Conservation (phyloP, 805 yeast genomes). For the Starmerella geochares region DNA sequence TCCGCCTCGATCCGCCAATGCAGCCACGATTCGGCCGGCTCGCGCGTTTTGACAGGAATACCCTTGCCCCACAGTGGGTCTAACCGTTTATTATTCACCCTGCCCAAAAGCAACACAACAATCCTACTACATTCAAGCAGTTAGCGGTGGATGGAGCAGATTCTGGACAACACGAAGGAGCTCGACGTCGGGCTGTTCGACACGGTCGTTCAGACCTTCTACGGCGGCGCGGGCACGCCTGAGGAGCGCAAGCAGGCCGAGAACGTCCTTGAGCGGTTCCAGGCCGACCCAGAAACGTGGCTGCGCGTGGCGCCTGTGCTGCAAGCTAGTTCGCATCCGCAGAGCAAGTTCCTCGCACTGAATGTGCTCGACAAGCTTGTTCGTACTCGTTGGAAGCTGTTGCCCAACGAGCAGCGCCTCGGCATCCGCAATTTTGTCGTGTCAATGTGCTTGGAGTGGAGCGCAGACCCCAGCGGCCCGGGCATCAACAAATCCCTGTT, state of each 20-base stretch:
- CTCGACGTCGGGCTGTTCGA: slow-evolving; percentile 73
- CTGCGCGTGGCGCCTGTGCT: slow-evolving; percentile 81
- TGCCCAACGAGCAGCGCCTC: slow-evolving; percentile 77
- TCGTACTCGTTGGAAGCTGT: slow-evolving; percentile 83
- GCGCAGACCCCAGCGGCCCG: slow-evolving; percentile 70
- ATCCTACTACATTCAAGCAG: background rate
- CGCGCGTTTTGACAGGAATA: background rate
- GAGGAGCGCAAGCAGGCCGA: slow-evolving; percentile 40
- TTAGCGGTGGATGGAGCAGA: slow-evolving; percentile 56
- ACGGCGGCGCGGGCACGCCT: slow-evolving; percentile 49
- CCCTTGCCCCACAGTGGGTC: background rate
- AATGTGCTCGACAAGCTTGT: slow-evolving; percentile 83
- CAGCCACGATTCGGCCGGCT: no score
- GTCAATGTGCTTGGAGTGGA: slow-evolving; percentile 82
- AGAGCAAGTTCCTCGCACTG: slow-evolving; percentile 84
- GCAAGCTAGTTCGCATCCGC: slow-evolving; percentile 63
- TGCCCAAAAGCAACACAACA: slow-evolving; percentile 4
- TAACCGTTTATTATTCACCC: slow-evolving; percentile 4
- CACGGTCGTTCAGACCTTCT: slow-evolving; percentile 74
- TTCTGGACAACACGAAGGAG: slow-evolving; percentile 77
- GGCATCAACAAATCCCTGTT: slow-evolving; percentile 68
- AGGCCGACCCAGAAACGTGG: slow-evolving; percentile 95
- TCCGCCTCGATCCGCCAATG: no score
- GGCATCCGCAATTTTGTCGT: slow-evolving; percentile 93
- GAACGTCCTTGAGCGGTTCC: slow-evolving; percentile 44